Percentiles rank a stretch among this genome's conserved stretches.
These are phyloP conservation scores for Didymella pomorum DNA, from an alignment of 2,329 filamentous ascomycete genomes.

Conservation along the genomic window DNA sequence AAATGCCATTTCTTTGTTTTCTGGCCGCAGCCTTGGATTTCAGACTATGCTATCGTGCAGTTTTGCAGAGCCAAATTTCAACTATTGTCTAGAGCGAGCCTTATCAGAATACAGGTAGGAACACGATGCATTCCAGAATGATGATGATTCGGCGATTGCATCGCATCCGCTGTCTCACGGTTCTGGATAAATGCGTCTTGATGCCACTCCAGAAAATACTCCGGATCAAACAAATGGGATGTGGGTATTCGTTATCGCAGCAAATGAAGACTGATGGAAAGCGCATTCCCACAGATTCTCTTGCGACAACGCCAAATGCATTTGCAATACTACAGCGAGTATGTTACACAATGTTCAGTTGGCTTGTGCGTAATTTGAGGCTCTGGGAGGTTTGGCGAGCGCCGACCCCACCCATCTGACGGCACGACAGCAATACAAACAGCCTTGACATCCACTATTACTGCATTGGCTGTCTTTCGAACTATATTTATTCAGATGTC, in stretches of 20 bases:
- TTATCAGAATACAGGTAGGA: not conserved
- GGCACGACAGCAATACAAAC: not conserved
- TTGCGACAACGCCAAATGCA: too few relatives aligned
- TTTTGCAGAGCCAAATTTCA: not conserved
- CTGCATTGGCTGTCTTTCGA: not conserved
- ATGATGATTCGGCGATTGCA: not conserved
- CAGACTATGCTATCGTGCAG: not conserved
- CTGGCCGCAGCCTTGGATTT: not conserved
- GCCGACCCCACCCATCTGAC: not conserved
- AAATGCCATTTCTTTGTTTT: conserved; percentile 1
- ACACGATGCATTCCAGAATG: not conserved
- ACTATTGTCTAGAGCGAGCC: not conserved
- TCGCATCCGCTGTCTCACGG: not conserved
- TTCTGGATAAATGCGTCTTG: not conserved
- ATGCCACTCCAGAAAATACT: not conserved
- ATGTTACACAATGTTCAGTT: not conserved
- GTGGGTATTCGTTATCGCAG: not conserved
- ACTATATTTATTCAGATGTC: not conserved
- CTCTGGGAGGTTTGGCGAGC: not conserved
- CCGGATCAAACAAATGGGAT: not conserved
- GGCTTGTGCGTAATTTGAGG: not conserved
- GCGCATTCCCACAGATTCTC: too few relatives aligned
- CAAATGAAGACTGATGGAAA: not conserved
- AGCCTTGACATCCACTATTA: not conserved
- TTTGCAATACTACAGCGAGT: not conserved